phyloP scores from a whole-genome alignment of 768 basidiomycete species.

The Mycena epipterygia region DNA sequence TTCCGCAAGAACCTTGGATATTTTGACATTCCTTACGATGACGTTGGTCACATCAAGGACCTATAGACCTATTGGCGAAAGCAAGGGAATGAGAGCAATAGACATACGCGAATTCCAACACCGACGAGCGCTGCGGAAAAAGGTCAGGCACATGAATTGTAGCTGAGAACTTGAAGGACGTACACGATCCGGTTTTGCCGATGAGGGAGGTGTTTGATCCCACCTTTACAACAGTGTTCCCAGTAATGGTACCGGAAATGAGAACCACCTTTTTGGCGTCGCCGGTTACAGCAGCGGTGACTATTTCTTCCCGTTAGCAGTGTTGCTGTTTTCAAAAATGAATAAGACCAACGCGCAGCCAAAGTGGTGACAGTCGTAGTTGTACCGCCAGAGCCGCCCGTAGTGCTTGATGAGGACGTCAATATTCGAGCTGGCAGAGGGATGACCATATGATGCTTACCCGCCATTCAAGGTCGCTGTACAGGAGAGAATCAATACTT shows the following conservation, averaged over 20 bases:
- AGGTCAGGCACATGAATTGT: background rate
- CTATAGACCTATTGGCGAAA: background rate
- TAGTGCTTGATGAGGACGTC: constrained; percentile 50
- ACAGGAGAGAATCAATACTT: background rate
- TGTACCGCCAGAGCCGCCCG: constrained; percentile 59
- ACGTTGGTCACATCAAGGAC: constrained; percentile 57
- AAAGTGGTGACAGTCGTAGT: constrained; percentile 59
- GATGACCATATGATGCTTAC: too few relatives aligned
- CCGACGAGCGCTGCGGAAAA: constrained; percentile 53
- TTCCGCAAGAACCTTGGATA: constrained; percentile 60
- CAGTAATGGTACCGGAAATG: constrained; percentile 60
- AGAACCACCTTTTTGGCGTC: constrained; percentile 58
- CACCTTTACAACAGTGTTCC: constrained; percentile 56
- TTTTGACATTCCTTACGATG: constrained; percentile 64
- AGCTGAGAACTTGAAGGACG: constrained; percentile 19
- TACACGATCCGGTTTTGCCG: constrained; percentile 56
- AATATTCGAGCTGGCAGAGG: too few relatives aligned
- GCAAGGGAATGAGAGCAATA: background rate
- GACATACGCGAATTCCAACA: constrained; percentile 55
- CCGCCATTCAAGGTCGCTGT: constrained; percentile 40
- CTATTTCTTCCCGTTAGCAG: background rate
- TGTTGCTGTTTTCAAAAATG: background rate
- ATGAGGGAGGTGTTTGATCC: constrained; percentile 61
- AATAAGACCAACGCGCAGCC: constrained; percentile 40
- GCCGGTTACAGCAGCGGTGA: constrained; percentile 59